Conservation (phyloP, 1,284 basidiomycete species). For the Malassezia yamatoensis region DNA sequence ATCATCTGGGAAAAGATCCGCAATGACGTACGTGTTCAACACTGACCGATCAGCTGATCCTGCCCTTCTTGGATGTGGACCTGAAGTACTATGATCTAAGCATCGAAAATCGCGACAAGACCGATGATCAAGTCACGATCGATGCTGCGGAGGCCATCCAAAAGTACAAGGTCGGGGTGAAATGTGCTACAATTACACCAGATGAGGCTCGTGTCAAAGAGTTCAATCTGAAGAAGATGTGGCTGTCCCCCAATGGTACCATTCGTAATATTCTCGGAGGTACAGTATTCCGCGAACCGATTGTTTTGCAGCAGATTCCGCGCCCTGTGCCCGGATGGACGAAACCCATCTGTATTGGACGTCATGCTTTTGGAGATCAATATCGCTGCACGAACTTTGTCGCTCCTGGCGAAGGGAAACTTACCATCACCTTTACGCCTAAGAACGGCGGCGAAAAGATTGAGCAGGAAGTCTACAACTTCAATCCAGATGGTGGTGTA, state of each 20-base stretch:
- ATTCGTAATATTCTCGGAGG: conserved; percentile 91
- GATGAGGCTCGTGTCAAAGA: conserved; percentile 80
- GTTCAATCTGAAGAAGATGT: conserved; percentile 90
- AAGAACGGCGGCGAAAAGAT: conserved; percentile 26
- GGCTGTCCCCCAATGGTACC: conserved; percentile 45
- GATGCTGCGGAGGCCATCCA: conserved; percentile 74
- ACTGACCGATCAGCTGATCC: conserved; percentile 61
- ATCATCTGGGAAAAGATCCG: conserved; percentile 91
- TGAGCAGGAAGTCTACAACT: conserved; percentile 39
- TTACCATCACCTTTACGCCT: conserved; percentile 39
- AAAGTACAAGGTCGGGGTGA: conserved; percentile 48
- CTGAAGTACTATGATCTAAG: conserved; percentile 98
- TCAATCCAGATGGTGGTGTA: conserved; percentile 38
- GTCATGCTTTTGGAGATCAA: conserved; percentile 95
- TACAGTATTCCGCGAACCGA: conserved; percentile 97
- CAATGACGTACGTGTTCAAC: conserved; percentile 61
- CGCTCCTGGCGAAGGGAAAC: conserved; percentile 38
- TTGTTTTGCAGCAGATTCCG: conserved; percentile 80
- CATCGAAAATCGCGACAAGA: conserved; percentile 78
- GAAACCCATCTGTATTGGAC: conserved; percentile 90
- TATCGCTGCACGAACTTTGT: conserved; percentile 47
- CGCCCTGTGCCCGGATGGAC: conserved; percentile 81
- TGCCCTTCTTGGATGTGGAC: conserved; percentile 86
- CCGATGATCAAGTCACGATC: conserved; percentile 83
- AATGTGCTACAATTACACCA: conserved; percentile 94